Base-by-base conservation (phyloP, 192 early-diverging fungal species). In the Thamnidium elegans region DNA sequence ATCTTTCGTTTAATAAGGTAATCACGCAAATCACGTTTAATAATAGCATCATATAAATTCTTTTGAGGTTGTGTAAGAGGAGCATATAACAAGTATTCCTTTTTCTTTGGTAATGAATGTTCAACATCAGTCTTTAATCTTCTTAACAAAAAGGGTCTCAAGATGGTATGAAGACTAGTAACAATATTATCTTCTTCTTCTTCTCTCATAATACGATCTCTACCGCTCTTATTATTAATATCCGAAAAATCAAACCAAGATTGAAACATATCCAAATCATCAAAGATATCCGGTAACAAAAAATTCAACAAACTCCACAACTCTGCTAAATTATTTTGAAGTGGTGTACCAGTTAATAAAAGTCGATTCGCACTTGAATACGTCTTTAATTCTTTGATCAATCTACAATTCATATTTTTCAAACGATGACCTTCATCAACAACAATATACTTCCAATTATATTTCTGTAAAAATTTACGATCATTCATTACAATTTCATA, bases 281-380 rank as follows among this genome's bases (percentile, higher is more conserved):
- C 87, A 75, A 99, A 99, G 36, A 99, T 93, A 69, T 94, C 91
- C n/a, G 96, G 96, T 50, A 96, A 76, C 19, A 97, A 78, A 59
- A 96, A 99, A 69, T 99, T 94, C 17, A 99, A 82, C 58, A 99
- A 75, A 65, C 92, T 91, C 96, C 96, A 99, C 8, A 99, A 84
- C 70, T 99, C 95, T 1, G 86, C 75, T 44, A 99, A 70, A 68
- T 94, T 94, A 77, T 99, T 99, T 79, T 92, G 92, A 43, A 99
- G 77, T 13, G 97, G 97, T 46, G 96, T 98, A 48, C 96, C 96
- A 3, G 93, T 94, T 45, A 99, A 77, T 6, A 99, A 74, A 45
- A 97, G 74, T 7, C 94, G 79, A 71, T 95, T 96, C n/a, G 89
- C 87, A 55, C 86, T 86, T 45, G 87, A 80, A 78, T 92, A 93